These are phyloP conservation scores for Diplodia scrobiculata DNA, from an alignment of 2,329 filamentous ascomycete genomes.

Conservation along the genomic window DNA sequence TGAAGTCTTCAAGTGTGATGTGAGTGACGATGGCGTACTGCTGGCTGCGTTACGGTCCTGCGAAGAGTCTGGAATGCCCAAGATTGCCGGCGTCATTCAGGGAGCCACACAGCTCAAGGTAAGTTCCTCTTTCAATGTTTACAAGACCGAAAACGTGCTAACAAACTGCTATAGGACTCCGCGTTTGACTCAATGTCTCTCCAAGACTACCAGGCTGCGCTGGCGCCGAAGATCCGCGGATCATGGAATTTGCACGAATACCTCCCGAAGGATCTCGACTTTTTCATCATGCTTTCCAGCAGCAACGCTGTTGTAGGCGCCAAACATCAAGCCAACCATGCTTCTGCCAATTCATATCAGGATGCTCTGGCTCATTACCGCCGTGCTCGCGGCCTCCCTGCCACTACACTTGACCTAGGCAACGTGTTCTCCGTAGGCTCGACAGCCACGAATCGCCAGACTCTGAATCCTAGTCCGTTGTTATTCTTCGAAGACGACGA, in stretches of 20 bases:
- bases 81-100: slow-evolving; percentile 36
- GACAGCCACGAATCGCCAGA: slow-evolving; percentile 13
- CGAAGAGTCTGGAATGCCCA: slow-evolving; percentile 15
- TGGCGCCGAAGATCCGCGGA: slow-evolving; percentile 42
- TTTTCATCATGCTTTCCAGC: slow-evolving; percentile 37
- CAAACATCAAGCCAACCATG: slow-evolving; percentile 36
- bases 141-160: slow-evolving; percentile 5
- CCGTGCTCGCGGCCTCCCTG: slow-evolving; percentile 30
- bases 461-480: slow-evolving; percentile 10
- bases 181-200: slow-evolving; percentile 29
- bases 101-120: slow-evolving; percentile 37
- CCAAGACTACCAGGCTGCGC: slow-evolving; percentile 29
- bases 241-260: slow-evolving; percentile 38
- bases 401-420: slow-evolving; percentile 32
- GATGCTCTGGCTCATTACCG: slow-evolving; percentile 37
- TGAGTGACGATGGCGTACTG: slow-evolving; percentile 15
- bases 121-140: background rate
- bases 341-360: slow-evolving; percentile 38
- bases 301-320: slow-evolving; percentile 30
- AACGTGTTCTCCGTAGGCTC: slow-evolving; percentile 36
- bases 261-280: slow-evolving; percentile 34
- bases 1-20: slow-evolving; percentile 21
- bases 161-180: slow-evolving; percentile 22
- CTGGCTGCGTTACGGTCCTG: background rate
- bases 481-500: slow-evolving; percentile 20